These are phyloP conservation scores for Sorghum bicolor DNA, from an alignment of 176 grass and related monocot genomes.

Conservation along the genomic window DNA sequence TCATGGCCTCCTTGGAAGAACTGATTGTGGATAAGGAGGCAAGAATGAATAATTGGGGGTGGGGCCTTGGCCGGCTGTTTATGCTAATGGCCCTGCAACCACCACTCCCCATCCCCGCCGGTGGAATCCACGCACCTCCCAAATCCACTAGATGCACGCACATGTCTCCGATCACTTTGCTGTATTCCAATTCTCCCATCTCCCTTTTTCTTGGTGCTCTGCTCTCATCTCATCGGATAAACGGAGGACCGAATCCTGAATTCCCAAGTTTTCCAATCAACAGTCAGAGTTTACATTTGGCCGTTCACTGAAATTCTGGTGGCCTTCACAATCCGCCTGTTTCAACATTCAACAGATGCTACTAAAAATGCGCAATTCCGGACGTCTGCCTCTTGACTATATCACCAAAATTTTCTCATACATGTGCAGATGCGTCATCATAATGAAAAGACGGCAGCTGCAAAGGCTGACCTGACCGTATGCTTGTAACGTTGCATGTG, in stretches of 20 bases:
- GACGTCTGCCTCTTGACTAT: slow-evolving; percentile 2
- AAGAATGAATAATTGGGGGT: slow-evolving; percentile 30
- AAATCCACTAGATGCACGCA: slow-evolving; percentile 5
- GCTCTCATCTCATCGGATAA: background rate
- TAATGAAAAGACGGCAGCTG: background rate
- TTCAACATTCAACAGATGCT: slow-evolving; percentile 7
- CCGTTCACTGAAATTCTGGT: background rate
- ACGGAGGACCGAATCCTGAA: background rate
- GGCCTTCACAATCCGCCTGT: background rate
- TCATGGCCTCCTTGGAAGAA: slow-evolving; percentile 9
- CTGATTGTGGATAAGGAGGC: slow-evolving; percentile 13
- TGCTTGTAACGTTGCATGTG: background rate
- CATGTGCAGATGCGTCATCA: background rate
- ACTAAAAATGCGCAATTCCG: background rate
- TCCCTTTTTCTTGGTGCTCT: background rate
- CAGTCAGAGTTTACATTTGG: background rate
- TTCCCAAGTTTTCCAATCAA: background rate
- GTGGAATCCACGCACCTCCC: slow-evolving; percentile 46
- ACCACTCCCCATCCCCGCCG: slow-evolving; percentile 14
- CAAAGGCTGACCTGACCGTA: slow-evolving; percentile 25
- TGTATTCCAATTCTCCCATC: background rate
- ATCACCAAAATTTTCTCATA: background rate
- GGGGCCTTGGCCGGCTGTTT: background rate
- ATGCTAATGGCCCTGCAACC: slow-evolving; percentile 23
- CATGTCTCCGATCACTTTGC: slow-evolving; percentile 13